Evolutionary conservation across 1,139 yeast species (phyloP).

Genomic region (Keqinozyma sinolaborantium): DNA sequence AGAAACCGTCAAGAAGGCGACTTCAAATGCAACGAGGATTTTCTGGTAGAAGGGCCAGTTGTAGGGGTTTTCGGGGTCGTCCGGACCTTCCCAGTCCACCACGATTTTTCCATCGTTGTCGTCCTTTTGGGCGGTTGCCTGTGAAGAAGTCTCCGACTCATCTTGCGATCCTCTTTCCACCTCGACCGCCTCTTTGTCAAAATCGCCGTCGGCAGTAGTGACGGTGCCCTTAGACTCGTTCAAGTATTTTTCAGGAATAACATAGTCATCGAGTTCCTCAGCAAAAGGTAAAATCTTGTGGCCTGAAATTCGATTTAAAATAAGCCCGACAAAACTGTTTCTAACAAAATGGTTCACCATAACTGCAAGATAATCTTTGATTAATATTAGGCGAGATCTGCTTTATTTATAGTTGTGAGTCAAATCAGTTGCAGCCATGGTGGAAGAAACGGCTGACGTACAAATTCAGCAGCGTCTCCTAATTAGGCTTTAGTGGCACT

Average conservation of each 20-base stretch:
- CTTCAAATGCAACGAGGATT: conserved; percentile 31
- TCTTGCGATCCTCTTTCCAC: conserved; percentile 2
- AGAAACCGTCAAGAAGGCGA: conserved; percentile 45
- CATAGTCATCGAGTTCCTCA: conserved; percentile 29
- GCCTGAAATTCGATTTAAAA: conserved; percentile 27
- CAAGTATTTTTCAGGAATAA: conserved; percentile 30
- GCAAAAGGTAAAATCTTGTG: conserved; percentile 23
- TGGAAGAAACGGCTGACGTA: no score
- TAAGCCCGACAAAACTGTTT: conserved; percentile 31
- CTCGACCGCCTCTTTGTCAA: conserved; percentile 5
- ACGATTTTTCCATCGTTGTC: conserved; percentile 5
- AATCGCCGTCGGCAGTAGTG: conserved; percentile 2
- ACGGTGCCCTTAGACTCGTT: conserved; percentile 2
- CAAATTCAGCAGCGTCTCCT: no score
- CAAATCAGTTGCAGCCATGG: no score
- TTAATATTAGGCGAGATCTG: no score
- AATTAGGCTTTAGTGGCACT: no score
- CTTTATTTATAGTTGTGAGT: no score
- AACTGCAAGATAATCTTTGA: no score
- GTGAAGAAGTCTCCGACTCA: conserved; percentile 2
- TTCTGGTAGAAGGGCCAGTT: conserved; percentile 50
- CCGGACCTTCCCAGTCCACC: conserved; percentile 44
- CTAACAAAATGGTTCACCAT: conserved; percentile 17
- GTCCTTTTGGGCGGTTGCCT: conserved; percentile 1
- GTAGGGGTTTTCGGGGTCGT: conserved; percentile 56